Evolutionary conservation across 805 yeast genomes (phyloP).

Genomic region (Ogataea pilisensis): DNA sequence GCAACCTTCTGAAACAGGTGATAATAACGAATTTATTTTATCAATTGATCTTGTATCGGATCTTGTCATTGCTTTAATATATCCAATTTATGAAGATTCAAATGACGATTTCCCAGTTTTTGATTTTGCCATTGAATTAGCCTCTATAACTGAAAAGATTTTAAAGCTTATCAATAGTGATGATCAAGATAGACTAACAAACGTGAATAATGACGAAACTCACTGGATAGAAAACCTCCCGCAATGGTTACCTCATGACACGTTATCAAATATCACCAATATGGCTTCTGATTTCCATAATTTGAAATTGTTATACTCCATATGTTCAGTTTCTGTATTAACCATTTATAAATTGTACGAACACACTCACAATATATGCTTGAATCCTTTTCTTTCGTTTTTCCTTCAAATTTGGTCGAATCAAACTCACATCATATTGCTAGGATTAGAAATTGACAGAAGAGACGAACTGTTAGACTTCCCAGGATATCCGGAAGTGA

Average conservation of each 20-base stretch:
- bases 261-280: constrained; percentile 19
- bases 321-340: constrained; percentile 38
- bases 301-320: constrained; percentile 43
- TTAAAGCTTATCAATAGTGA: constrained; percentile 35
- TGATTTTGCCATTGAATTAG: constrained; percentile 30
- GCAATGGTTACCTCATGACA: constrained; percentile 36
- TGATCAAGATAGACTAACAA: constrained; percentile 39
- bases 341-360: constrained; percentile 41
- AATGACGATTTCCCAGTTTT: constrained; percentile 31
- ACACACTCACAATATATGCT: constrained; percentile 35
- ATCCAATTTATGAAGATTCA: constrained; percentile 24
- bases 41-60: constrained; percentile 56
- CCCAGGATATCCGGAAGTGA: constrained; percentile 40
- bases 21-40: constrained; percentile 40
- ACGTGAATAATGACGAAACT: constrained; percentile 37
- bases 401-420: constrained; percentile 64
- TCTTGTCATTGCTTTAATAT: constrained; percentile 41
- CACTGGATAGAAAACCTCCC: constrained; percentile 31
- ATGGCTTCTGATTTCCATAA: constrained; percentile 31
- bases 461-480: constrained; percentile 40
- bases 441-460: constrained; percentile 60
- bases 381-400: constrained; percentile 60
- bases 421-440: constrained; percentile 52
- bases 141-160: constrained; percentile 35
- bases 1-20: constrained; percentile 61